Conservation (phyloP, 495 filamentous ascomycete genomes). For the Clohesyomyces aquaticus region DNA sequence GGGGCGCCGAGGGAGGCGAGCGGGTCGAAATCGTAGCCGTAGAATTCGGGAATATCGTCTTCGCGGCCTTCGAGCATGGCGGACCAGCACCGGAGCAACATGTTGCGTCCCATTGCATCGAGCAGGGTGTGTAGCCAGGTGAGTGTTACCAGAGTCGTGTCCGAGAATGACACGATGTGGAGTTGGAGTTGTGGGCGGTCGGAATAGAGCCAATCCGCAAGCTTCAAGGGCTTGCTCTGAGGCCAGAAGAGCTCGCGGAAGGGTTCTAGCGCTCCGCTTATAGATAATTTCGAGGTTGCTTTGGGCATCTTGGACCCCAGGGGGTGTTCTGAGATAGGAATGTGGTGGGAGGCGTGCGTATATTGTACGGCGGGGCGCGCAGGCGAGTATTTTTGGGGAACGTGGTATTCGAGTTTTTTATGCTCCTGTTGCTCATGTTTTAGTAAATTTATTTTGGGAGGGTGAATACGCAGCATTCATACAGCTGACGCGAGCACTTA, state of each 20-base stretch:
- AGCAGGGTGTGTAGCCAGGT: constrained; percentile 31
- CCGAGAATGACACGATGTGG: constrained; percentile 24
- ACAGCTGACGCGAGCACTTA: too few relatives aligned
- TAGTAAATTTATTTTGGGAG: not conserved
- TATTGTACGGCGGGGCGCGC: constrained; percentile 4
- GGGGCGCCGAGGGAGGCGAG: constrained; percentile 16
- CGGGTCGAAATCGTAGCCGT: constrained; percentile 30
- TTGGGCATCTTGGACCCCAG: not conserved
- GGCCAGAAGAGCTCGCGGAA: not conserved
- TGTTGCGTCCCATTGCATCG: constrained; percentile 23
- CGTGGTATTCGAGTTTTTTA: constrained; percentile 23
- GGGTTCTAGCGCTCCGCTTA: not conserved
- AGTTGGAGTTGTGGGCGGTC: constrained; percentile 23
- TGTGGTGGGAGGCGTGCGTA: constrained; percentile 5
- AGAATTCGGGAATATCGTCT: constrained; percentile 17
- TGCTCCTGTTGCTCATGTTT: not conserved
- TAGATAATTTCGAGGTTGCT: not conserved
- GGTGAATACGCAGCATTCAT: not conserved
- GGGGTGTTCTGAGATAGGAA: constrained; percentile 5
- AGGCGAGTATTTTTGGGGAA: constrained; percentile 4
- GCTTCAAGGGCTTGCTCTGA: not conserved
- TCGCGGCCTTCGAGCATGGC: constrained; percentile 23
- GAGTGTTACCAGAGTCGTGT: constrained; percentile 26
- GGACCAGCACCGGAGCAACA: constrained; percentile 16
- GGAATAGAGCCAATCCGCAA: constrained; percentile 14